Evolutionary conservation across 768 basidiomycete genomes (phyloP).

Genomic region (Termitomyces sp.): DNA sequence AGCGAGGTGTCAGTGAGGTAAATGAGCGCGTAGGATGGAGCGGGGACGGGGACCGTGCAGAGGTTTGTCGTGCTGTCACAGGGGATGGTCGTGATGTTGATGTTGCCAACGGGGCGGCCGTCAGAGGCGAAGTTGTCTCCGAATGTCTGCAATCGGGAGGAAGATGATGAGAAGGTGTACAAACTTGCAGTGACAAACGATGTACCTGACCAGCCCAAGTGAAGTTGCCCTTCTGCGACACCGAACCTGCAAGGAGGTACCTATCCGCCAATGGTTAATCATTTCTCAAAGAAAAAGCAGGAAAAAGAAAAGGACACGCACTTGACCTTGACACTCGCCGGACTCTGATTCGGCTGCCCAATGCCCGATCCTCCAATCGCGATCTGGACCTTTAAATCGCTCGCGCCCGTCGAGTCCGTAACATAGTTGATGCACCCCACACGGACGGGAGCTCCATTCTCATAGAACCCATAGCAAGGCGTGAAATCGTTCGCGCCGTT

Average conservation of each 20-base stretch:
- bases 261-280: not conserved
- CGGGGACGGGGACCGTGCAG: slow-evolving; percentile 61
- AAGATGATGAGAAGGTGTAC: no score
- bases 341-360: slow-evolving; percentile 19
- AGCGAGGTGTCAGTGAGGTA: slow-evolving; percentile 49
- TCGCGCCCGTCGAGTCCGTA: slow-evolving; percentile 54
- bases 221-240: slow-evolving; percentile 53
- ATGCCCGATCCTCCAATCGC: slow-evolving; percentile 33
- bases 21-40: slow-evolving; percentile 73
- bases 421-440: slow-evolving; percentile 74
- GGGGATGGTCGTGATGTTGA: slow-evolving; percentile 54
- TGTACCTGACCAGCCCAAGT: slow-evolving; percentile 61
- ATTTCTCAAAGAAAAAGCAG: not conserved
- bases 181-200: not conserved
- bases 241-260: slow-evolving; percentile 42
- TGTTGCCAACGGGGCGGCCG: slow-evolving; percentile 57
- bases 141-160: slow-evolving; percentile 42
- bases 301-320: slow-evolving; percentile 22
- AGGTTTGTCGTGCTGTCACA: slow-evolving; percentile 53
- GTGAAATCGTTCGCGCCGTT: slow-evolving; percentile 43
- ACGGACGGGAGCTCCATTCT: slow-evolving; percentile 57
- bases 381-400: slow-evolving; percentile 49
- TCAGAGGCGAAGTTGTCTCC: slow-evolving; percentile 62
- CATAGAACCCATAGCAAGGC: slow-evolving; percentile 73
- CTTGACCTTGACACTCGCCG: slow-evolving; percentile 52